Conservation (phyloP, 441 rosid genomes). For the Dalechampia spathulata region DNA sequence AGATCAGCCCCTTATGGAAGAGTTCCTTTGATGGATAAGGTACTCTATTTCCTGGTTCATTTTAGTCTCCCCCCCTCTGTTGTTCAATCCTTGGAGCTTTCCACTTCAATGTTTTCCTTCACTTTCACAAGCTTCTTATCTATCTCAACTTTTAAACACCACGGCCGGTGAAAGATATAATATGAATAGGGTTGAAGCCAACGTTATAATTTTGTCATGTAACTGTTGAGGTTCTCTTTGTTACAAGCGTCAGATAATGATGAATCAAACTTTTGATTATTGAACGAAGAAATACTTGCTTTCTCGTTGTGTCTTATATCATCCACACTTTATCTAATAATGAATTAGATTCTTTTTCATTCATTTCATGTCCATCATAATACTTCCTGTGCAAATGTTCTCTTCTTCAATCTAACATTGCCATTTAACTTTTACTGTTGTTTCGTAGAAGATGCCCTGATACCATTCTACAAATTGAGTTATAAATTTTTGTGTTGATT, state of each 20-base stretch:
- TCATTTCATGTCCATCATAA: constrained; percentile 1
- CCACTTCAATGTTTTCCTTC: no score
- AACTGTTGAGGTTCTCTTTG: constrained; percentile 27
- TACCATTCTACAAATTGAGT: background rate
- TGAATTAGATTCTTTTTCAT: constrained; percentile 14
- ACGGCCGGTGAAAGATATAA: constrained; percentile 2
- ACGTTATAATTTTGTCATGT: constrained; percentile 13
- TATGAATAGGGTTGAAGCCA: background rate
- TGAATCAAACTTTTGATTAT: constrained; percentile 30
- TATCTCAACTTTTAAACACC: background rate
- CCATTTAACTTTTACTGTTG: constrained; percentile 13
- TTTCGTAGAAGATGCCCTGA: constrained; percentile 12
- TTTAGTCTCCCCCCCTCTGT: background rate
- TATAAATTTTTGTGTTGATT: no score
- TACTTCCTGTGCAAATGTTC: constrained; percentile 16
- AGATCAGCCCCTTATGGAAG: constrained; percentile 87
- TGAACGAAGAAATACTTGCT: constrained; percentile 15
- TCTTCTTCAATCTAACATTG: constrained; percentile 6
- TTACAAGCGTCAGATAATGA: constrained; percentile 36
- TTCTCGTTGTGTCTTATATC: background rate
- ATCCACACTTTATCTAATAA: background rate
- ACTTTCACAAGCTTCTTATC: background rate
- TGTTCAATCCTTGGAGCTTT: no score
- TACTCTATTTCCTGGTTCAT: constrained; percentile 12
- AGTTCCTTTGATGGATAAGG: constrained; percentile 98